Evolutionary conservation across 768 basidiomycete genomes (phyloP).

Genomic region (Fibroporia radiculosa): DNA sequence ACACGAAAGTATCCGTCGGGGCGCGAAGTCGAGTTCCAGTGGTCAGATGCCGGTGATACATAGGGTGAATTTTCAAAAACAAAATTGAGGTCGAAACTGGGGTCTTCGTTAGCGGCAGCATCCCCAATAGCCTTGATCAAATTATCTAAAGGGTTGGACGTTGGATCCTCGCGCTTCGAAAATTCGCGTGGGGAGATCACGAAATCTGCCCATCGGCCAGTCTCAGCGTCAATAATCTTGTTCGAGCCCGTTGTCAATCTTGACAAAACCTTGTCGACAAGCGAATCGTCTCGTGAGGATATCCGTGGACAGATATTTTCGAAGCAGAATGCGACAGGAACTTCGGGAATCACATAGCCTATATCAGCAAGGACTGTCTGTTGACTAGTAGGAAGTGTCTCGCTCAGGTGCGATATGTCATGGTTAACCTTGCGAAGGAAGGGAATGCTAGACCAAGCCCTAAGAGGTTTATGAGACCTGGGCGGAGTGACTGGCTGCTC

Average conservation of each 20-base stretch:
- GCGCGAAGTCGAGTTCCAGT: not conserved
- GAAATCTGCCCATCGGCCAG: not conserved
- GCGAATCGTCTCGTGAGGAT: not conserved
- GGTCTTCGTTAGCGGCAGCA: not conserved
- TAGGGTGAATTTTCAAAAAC: not conserved
- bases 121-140: not conserved
- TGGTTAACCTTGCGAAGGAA: too few relatives aligned
- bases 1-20: not conserved
- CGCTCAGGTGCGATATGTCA: too few relatives aligned
- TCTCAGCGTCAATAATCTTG: not conserved
- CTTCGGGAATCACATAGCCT: not conserved
- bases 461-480: too few relatives aligned
- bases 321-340: not conserved
- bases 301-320: not conserved
- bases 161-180: not conserved
- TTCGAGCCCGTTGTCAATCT: not conserved
- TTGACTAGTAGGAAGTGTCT: too few relatives aligned
- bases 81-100: not conserved
- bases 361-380: too few relatives aligned
- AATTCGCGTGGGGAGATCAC: not conserved
- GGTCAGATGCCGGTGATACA: not conserved
- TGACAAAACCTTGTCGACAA: not conserved
- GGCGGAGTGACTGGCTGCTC: too few relatives aligned
- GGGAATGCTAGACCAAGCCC: too few relatives aligned
- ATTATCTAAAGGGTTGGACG: not conserved